These are phyloP conservation scores for Fusarium piperis DNA, from an alignment of 2,329 filamentous ascomycete genomes.

Conservation along the genomic window DNA sequence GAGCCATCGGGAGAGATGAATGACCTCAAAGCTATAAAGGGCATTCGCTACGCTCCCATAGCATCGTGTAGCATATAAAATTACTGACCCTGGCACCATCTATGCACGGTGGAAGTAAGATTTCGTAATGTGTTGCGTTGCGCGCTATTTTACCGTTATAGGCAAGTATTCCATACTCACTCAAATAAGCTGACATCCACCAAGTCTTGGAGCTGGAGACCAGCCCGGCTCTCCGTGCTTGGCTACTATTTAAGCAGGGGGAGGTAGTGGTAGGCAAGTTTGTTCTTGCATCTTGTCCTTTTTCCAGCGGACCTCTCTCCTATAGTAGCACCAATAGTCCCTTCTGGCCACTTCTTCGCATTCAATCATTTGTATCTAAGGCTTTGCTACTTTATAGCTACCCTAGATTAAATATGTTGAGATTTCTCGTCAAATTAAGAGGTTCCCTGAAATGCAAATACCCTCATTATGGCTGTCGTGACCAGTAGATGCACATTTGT, in stretches of 20 bases:
- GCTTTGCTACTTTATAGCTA: not conserved
- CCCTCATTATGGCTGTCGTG: no score
- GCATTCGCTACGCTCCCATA: no score
- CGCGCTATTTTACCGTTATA: not conserved
- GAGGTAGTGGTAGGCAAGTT: not conserved
- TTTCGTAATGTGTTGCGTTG: not conserved
- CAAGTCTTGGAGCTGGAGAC: not conserved
- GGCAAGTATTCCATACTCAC: not conserved
- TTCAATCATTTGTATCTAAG: not conserved
- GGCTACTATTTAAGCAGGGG: not conserved
- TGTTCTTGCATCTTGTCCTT: not conserved
- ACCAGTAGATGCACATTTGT: no score
- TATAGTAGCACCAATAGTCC: not conserved
- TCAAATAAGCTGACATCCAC: not conserved
- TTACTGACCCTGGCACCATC: no score
- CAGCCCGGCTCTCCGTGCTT: not conserved
- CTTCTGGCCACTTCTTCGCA: not conserved
- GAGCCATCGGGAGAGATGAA: no score
- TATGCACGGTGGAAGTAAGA: not conserved
- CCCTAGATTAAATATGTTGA: not conserved
- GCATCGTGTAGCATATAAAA: no score
- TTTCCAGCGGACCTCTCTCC: not conserved
- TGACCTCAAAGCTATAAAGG: no score
- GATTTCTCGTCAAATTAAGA: not conserved
- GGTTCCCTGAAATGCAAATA: no score